Evolutionary conservation across 805 yeast species (phyloP).

Genomic region (Suhomyces pyralidae): DNA sequence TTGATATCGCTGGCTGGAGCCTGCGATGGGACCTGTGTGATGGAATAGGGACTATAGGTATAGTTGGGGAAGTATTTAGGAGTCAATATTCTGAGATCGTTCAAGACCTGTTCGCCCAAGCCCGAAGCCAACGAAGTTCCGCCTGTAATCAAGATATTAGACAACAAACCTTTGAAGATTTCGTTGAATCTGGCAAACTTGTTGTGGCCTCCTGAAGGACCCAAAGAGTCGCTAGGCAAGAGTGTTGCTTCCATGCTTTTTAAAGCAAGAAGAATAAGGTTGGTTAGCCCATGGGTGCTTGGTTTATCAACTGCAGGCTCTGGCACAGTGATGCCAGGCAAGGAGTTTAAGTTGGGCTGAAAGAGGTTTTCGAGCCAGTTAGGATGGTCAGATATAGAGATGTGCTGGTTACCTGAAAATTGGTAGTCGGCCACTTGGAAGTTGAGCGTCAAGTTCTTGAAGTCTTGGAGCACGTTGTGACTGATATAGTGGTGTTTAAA

Average conservation of each 20-base stretch:
- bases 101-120: constrained; percentile 51
- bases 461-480: constrained; percentile 33
- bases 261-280: constrained; percentile 33
- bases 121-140: constrained; percentile 56
- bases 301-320: constrained; percentile 44
- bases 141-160: constrained; percentile 57
- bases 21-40: constrained; percentile 20
- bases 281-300: constrained; percentile 47
- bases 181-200: constrained; percentile 36
- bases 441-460: constrained; percentile 23
- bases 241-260: constrained; percentile 35
- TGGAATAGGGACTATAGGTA: constrained; percentile 33
- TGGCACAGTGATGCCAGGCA: constrained; percentile 33
- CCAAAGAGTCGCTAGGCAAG: constrained; percentile 22
- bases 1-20: constrained; percentile 25
- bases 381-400: constrained; percentile 46
- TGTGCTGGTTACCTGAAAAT: constrained; percentile 53
- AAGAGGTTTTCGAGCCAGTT: constrained; percentile 65
- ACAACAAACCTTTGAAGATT: constrained; percentile 33
- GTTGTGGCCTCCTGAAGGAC: constrained; percentile 28
- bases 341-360: constrained; percentile 54
- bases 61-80: constrained; percentile 47
- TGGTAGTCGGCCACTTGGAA: constrained; percentile 44
- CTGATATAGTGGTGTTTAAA: constrained; percentile 37
- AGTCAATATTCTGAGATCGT: constrained; percentile 49